These are phyloP conservation scores for Ascochyta pisi DNA, from an alignment of 2,329 filamentous ascomycete species.

Conservation along the genomic window DNA sequence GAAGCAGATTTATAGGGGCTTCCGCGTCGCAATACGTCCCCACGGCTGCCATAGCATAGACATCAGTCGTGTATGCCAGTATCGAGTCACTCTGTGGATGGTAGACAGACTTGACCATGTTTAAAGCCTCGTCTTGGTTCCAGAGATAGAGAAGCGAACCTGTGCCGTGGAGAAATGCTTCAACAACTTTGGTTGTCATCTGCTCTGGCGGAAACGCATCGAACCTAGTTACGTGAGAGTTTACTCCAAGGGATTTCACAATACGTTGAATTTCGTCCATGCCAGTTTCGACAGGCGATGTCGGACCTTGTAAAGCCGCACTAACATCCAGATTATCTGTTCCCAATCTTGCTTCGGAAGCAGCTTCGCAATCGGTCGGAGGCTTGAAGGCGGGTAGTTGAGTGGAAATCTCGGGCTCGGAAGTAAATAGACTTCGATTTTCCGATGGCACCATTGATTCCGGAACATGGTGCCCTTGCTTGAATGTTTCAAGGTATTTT, in stretches of 20 bases:
- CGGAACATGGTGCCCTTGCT: background rate
- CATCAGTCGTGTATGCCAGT: conserved; percentile 1
- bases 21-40: conserved; percentile 15
- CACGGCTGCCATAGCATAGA: conserved; percentile 20
- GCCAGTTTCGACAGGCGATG: background rate
- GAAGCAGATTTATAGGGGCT: background rate
- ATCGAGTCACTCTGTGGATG: conserved; percentile 1
- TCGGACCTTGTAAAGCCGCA: background rate
- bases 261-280: conserved; percentile 8
- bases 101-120: conserved; percentile 14
- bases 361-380: background rate
- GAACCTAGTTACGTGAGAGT: conserved; percentile 3
- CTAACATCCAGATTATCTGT: background rate
- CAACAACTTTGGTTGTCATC: conserved; percentile 9
- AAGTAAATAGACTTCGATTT: background rate
- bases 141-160: conserved; percentile 17
- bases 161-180: conserved; percentile 12
- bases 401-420: background rate
- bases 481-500: conserved; percentile 8
- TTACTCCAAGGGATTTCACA: conserved; percentile 8
- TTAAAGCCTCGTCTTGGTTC: conserved; percentile 6
- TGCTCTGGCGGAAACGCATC: conserved; percentile 8
- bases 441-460: background rate
- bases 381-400: background rate
- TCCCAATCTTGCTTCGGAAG: background rate